Evolutionary conservation across 2,329 filamentous ascomycete species (phyloP), one percentile per base, ranked within the genome.

Genomic region (Ophiostoma piceae): DNA sequence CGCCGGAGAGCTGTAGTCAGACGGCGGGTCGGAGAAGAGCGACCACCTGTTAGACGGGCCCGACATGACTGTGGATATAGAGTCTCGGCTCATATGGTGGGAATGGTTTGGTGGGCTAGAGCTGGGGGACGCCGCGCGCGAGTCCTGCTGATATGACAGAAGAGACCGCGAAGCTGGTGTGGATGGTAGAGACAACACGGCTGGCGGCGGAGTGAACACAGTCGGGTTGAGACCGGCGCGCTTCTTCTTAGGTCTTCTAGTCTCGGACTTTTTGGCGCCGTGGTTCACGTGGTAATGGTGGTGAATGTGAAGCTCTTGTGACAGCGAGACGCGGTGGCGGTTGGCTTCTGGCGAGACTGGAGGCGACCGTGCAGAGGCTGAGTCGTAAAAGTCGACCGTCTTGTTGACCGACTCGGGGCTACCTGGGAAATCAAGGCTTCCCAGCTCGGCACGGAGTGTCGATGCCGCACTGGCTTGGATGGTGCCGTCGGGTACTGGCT

Each of bases 261-360:
- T 76, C 71, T 91, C 88, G 26, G 85, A 82, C 77, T 88, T 89
- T 68, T 84, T 80, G 1, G 88, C 81, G 12, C 89, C 86, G 26
- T 43, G 39, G 57, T 8, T n/a, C 66, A 71, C 39, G 74, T 97
- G 93, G 76, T 97, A 97, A 77, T 98, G 94, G 75, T 98, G 94
- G 76, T 98, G 94, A 65, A 98, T 91, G 75, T 97, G 94, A 16
- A 97, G 81, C 75, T 95, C 92, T 75, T 92, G 90, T 0, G 90
- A 89, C 2, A 85, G 74, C 22, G 78, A 80, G 41, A 80, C 70
- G 9, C 66, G 41, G 35, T 73, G 74, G 12, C 69, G 73, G 66
- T 71, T 66, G 72, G 68, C 73, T 70, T 68, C 73, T 51, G 73
- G 76, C 35, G 77, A 70, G 19, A n/a, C 54, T 1, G 72, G 71